Evolutionary conservation across 305 asterid species (phyloP).

Genomic region (Solanum aculeatissimum): DNA sequence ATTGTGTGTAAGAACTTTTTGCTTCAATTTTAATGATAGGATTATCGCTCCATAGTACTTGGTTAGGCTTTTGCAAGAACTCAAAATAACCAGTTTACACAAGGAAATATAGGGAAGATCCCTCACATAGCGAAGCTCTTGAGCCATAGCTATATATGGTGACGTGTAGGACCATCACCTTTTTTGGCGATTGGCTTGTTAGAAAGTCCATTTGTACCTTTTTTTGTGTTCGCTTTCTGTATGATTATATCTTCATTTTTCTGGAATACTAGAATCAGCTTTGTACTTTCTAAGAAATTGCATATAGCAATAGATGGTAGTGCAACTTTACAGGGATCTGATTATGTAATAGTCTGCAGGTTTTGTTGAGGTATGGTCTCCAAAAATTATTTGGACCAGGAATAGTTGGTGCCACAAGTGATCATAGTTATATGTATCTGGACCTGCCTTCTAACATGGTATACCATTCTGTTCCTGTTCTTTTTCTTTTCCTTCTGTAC

Average conservation of each 20-base stretch:
- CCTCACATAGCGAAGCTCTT: not conserved
- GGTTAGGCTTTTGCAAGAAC: not conserved
- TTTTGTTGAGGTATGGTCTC: constrained; percentile 48
- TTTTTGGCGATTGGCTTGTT: not conserved
- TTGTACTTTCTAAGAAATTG: not conserved
- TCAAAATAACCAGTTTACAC: not conserved
- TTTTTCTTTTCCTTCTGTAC: not conserved
- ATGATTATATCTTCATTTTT: not conserved
- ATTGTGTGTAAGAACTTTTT: not conserved
- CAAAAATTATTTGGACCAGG: constrained; percentile 66
- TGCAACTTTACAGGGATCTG: not conserved
- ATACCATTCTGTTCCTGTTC: constrained; percentile 4
- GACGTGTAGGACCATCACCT: not conserved
- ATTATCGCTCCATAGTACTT: not conserved
- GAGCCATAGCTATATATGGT: not conserved
- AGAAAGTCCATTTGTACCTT: not conserved
- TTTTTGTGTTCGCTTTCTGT: not conserved
- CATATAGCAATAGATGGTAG: not conserved
- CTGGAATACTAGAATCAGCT: not conserved
- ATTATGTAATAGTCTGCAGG: constrained; percentile 17
- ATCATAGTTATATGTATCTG: constrained; percentile 57
- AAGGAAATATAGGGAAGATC: not conserved
- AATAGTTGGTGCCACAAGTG: constrained; percentile 63
- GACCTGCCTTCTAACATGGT: constrained; percentile 95
- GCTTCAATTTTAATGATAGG: not conserved